A percentile compares a stretch with the other conserved stretches of the same genome.
Evolutionary conservation across 768 basidiomycete genomes (phyloP).

Genomic region (Russula griseocarnosa): DNA sequence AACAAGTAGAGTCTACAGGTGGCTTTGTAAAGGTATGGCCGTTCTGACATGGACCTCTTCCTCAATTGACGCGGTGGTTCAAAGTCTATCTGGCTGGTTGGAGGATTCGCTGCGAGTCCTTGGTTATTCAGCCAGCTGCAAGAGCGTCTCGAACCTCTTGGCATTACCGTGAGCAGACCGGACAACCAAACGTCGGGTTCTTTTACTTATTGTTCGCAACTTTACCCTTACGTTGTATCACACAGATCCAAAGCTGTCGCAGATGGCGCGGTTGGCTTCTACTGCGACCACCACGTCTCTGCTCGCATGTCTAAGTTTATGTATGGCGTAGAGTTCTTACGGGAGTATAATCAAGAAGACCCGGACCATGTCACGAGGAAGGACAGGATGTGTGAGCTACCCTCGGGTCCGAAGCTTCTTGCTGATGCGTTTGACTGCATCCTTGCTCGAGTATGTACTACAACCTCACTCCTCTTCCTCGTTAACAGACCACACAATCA

Average conservation of each 20-base stretch:
- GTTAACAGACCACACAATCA: conserved; percentile 31
- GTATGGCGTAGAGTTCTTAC: conserved; percentile 78
- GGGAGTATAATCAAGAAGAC: conserved; percentile 61
- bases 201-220: not conserved
- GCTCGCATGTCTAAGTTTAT: conserved; percentile 74
- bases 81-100: conserved; percentile 79
- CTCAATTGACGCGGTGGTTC: not conserved
- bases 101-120: conserved; percentile 78
- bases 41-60: conserved; percentile 8
- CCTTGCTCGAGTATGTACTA: conserved; percentile 53
- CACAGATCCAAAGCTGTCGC: conserved; percentile 78
- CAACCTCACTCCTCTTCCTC: conserved; percentile 9
- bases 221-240: conserved; percentile 10
- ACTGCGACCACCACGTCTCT: conserved; percentile 79
- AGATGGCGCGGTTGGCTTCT: conserved; percentile 80
- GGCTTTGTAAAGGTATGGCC: conserved; percentile 57
- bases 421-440: conserved; percentile 84
- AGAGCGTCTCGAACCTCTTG: conserved; percentile 54
- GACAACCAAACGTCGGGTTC: conserved; percentile 69
- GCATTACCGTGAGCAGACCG: conserved; percentile 64
- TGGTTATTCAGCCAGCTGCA: conserved; percentile 77
- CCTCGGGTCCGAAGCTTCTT: conserved; percentile 71
- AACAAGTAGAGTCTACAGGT: conserved; percentile 64
- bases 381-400: conserved; percentile 66
- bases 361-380: conserved; percentile 61